These are phyloP conservation scores for Trichocladium antarcticum DNA, from an alignment of 495 filamentous ascomycete genomes.

Conservation along the genomic window DNA sequence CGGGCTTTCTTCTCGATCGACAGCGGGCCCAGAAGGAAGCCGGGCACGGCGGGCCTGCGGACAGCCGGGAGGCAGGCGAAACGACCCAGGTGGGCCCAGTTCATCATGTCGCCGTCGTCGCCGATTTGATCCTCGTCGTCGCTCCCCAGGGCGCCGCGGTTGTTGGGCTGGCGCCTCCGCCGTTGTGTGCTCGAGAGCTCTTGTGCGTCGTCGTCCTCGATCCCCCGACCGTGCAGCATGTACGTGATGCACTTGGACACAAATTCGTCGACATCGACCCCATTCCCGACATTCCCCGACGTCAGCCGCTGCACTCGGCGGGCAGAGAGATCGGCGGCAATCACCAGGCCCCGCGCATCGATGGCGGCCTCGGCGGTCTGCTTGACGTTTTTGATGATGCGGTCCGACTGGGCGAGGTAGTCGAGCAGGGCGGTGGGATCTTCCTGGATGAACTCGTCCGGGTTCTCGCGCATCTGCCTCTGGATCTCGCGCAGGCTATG, in stretches of 20 bases:
- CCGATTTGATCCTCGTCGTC: slow-evolving; percentile 42
- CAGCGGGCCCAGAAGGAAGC: slow-evolving; percentile 81
- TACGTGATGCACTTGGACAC: slow-evolving; percentile 81
- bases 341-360: slow-evolving; percentile 74
- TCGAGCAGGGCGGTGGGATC: slow-evolving; percentile 46
- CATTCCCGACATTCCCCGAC: slow-evolving; percentile 54
- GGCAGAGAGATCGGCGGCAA: slow-evolving; percentile 62
- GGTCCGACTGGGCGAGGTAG: slow-evolving; percentile 54
- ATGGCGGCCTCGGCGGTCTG: slow-evolving; percentile 89
- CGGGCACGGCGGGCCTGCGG: slow-evolving; percentile 61
- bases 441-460: slow-evolving; percentile 51
- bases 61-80: slow-evolving; percentile 61
- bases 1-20: slow-evolving; percentile 76
- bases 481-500: slow-evolving; percentile 56
- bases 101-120: slow-evolving; percentile 64
- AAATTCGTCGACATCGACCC: slow-evolving; percentile 87
- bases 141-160: slow-evolving; percentile 17
- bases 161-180: slow-evolving; percentile 25
- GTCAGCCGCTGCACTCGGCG: slow-evolving; percentile 61
- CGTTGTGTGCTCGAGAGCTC: slow-evolving; percentile 40
- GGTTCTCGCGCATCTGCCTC: slow-evolving; percentile 57
- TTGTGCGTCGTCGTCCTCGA: slow-evolving; percentile 30
- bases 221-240: slow-evolving; percentile 56
- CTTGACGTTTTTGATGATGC: slow-evolving; percentile 57
- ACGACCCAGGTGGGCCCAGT: slow-evolving; percentile 79